A percentile compares a stretch with the other conserved stretches of the same genome.
These are phyloP conservation scores for Arthrinium phaeospermum DNA, from an alignment of 2,329 filamentous ascomycete species.

Conservation along the genomic window DNA sequence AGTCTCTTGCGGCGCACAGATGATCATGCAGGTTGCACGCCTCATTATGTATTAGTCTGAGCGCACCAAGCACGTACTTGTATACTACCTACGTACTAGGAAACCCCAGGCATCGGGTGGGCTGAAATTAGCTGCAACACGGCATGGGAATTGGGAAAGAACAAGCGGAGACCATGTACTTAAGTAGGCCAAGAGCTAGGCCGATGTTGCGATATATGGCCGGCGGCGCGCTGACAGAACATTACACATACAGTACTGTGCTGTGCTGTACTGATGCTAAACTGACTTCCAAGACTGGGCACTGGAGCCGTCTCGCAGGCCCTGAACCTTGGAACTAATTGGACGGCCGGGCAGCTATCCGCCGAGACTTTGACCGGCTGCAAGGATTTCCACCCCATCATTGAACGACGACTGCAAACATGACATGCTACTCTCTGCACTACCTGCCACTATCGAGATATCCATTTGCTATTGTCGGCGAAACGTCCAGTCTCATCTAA, in stretches of 20 bases:
- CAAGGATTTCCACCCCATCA: slow-evolving; percentile 15
- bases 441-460: slow-evolving; percentile 15
- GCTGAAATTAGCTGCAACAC: background rate
- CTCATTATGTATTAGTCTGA: background rate
- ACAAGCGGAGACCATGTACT: background rate
- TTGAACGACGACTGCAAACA: slow-evolving; percentile 9
- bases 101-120: background rate
- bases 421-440: slow-evolving; percentile 2
- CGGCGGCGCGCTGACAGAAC: background rate
- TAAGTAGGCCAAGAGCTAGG: background rate
- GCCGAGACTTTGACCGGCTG: slow-evolving; percentile 16
- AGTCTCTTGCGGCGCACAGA: background rate
- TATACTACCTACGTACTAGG: no score
- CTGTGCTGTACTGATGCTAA: background rate
- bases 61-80: no score
- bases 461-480: background rate
- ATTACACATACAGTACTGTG: background rate
- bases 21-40: background rate
- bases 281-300: background rate
- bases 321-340: slow-evolving; percentile 12
- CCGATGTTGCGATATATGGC: background rate
- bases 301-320: background rate
- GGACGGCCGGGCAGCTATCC: slow-evolving; percentile 14
- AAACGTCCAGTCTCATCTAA: slow-evolving; percentile 10
- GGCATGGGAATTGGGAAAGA: background rate